Percentiles rank a stretch among this genome's conserved stretches.
Conservation (phyloP, 192 early-diverging fungal species). For the Diversispora eburnea region DNA sequence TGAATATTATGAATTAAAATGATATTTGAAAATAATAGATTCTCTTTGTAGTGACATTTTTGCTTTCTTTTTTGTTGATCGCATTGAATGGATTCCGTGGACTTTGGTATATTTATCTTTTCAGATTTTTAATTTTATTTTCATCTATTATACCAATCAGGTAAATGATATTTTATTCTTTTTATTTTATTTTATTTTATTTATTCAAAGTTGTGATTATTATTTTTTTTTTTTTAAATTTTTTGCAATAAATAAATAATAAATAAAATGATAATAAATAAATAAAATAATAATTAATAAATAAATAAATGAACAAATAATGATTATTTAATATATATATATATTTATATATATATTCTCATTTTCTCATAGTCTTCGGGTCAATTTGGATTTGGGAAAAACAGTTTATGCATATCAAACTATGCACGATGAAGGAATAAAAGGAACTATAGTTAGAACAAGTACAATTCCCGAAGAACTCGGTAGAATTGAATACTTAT, state of each 20-base stretch:
- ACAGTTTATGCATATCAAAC: slow-evolving; percentile 87
- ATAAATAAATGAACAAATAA: no score
- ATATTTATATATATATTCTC: background rate
- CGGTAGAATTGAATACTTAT: slow-evolving; percentile 86
- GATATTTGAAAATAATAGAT: slow-evolving; percentile 48
- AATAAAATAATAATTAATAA: no score
- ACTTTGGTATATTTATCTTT: slow-evolving; percentile 86
- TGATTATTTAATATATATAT: no score
- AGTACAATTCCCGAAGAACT: slow-evolving; percentile 95
- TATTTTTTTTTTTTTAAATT: no score
- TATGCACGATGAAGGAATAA: slow-evolving; percentile 81
- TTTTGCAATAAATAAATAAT: no score
- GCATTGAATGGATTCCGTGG: slow-evolving; percentile 85
- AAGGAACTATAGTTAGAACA: slow-evolving; percentile 84
- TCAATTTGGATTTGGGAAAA: slow-evolving; percentile 97
- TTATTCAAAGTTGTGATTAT: background rate
- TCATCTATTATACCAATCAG: slow-evolving; percentile 95
- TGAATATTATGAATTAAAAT: no score
- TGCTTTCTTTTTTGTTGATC: slow-evolving; percentile 82
- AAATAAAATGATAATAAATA: no score
- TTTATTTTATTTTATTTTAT: background rate
- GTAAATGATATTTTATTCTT: slow-evolving; percentile 26
- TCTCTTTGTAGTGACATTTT: slow-evolving; percentile 79
- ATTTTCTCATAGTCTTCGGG: slow-evolving; percentile 59
- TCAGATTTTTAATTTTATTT: slow-evolving; percentile 93